Evolutionary conservation across 345 rosid species (phyloP).

Genomic region (Limnanthes douglasii): DNA sequence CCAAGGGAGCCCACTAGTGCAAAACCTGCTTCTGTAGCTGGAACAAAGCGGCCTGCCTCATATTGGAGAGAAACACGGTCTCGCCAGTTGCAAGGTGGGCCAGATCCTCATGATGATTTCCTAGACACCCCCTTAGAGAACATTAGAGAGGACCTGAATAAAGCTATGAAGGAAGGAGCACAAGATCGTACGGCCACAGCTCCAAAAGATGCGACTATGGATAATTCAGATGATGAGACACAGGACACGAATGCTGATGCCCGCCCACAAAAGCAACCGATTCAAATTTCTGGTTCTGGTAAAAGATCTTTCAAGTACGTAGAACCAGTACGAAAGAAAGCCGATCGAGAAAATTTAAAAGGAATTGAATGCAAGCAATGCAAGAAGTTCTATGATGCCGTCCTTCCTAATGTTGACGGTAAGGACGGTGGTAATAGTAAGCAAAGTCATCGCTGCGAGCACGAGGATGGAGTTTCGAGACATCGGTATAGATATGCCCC

Average conservation of each 20-base stretch:
- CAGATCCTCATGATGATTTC: conserved; percentile 84
- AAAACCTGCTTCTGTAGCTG: conserved; percentile 26
- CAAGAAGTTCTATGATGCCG: conserved; percentile 89
- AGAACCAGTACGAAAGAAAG: conserved; percentile 66
- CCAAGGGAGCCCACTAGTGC: conserved; percentile 14
- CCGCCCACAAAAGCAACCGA: conserved; percentile 19
- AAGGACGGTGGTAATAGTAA: conserved; percentile 13
- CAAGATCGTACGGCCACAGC: conserved; percentile 5
- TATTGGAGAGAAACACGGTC: conserved; percentile 74
- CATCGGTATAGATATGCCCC: conserved; percentile 74
- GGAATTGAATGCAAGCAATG: conserved; percentile 88
- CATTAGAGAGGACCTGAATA: conserved; percentile 28
- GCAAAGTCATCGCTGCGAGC: conserved; percentile 50
- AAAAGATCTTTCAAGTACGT: conserved; percentile 52
- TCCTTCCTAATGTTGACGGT: conserved; percentile 38
- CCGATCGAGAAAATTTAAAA: conserved; percentile 53
- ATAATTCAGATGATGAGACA: conserved; percentile 53
- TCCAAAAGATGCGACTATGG: conserved; percentile 13
- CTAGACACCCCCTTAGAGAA: conserved; percentile 70
- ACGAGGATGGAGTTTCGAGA: conserved; percentile 87
- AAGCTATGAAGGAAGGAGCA: conserved; percentile 18
- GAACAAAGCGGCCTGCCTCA: conserved; percentile 54
- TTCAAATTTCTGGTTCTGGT: conserved; percentile 19
- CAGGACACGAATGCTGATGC: conserved; percentile 43
- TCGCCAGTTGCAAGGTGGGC: conserved; percentile 30